Percentiles rank a stretch among this genome's conserved stretches.
These are phyloP conservation scores for Russula lepida DNA, from an alignment of 768 basidiomycete species.

Conservation along the genomic window DNA sequence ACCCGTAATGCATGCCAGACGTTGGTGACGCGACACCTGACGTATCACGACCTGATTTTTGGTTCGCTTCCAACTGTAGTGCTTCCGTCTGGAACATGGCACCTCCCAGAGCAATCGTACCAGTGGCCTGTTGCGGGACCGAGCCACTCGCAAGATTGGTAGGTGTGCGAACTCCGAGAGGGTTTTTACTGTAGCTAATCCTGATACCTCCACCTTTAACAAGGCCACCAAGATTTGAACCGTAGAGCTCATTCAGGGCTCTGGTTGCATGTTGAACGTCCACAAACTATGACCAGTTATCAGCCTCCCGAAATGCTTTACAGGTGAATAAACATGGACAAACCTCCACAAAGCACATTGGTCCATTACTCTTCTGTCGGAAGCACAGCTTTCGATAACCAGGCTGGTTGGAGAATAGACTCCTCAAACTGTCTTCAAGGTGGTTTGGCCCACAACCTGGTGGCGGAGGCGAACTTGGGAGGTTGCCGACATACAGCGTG, in stretches of 20 bases:
- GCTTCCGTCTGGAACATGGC: constrained; percentile 13
- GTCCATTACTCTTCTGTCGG: constrained; percentile 93
- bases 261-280: constrained; percentile 77
- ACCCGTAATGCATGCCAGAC: constrained; percentile 27
- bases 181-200: constrained; percentile 96
- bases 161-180: constrained; percentile 83
- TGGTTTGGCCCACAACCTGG: constrained; percentile 66
- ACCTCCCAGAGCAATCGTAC: constrained; percentile 13
- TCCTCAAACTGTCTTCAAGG: constrained; percentile 80
- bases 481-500: constrained; percentile 97
- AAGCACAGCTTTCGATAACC: constrained; percentile 93
- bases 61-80: constrained; percentile 21
- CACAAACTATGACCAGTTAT: constrained; percentile 56
- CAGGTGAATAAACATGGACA: neutral
- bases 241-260: constrained; percentile 86
- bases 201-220: constrained; percentile 96
- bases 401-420: constrained; percentile 66
- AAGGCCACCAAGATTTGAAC: constrained; percentile 80
- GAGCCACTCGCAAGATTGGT: constrained; percentile 36
- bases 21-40: constrained; percentile 28
- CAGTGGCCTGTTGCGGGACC: constrained; percentile 23
- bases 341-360: constrained; percentile 99
- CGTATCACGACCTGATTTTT: constrained; percentile 24
- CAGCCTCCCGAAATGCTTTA: neutral
- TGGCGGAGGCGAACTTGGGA: constrained; percentile 74